Conservation (phyloP, 139 green algal genomes). For the Chlamydomonas incerta region DNA sequence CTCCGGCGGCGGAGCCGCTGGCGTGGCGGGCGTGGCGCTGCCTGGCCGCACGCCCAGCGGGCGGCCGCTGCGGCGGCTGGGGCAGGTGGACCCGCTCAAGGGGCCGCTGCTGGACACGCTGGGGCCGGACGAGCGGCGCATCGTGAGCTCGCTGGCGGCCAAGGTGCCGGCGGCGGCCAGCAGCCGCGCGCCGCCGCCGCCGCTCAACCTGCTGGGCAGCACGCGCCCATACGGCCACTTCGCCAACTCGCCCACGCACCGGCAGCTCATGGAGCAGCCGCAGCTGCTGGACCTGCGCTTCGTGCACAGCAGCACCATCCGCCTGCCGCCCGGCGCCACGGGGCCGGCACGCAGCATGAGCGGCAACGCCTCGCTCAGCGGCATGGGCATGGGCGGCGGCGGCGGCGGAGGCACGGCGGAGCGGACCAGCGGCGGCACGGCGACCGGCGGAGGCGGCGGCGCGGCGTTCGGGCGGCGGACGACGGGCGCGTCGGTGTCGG, state of each 20-base stretch:
- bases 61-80: background rate
- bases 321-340: slow-evolving; percentile 21
- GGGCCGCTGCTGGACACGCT: slow-evolving; percentile 14
- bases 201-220: background rate
- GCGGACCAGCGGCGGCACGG: background rate
- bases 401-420: background rate
- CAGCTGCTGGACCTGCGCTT: slow-evolving; percentile 50
- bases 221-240: slow-evolving; percentile 23
- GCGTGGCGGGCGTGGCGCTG: background rate
- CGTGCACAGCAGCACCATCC: slow-evolving; percentile 39
- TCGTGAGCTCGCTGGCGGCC: slow-evolving; percentile 14
- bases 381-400: too few relatives aligned
- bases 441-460: too few relatives aligned
- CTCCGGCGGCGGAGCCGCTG: too few relatives aligned
- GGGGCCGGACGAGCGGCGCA: slow-evolving; percentile 41
- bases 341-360: background rate
- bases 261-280: slow-evolving; percentile 41
- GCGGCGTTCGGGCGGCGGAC: too few relatives aligned
- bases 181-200: background rate
- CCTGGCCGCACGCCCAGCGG: background rate
- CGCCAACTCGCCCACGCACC: slow-evolving; percentile 35
- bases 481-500: too few relatives aligned
- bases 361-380: too few relatives aligned
- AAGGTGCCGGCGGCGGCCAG: background rate
- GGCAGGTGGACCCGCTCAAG: slow-evolving; percentile 21